A percentile compares a stretch with the other conserved stretches of the same genome.
Conservation (phyloP, 306 rosid genomes). For the Neltuma alba region DNA sequence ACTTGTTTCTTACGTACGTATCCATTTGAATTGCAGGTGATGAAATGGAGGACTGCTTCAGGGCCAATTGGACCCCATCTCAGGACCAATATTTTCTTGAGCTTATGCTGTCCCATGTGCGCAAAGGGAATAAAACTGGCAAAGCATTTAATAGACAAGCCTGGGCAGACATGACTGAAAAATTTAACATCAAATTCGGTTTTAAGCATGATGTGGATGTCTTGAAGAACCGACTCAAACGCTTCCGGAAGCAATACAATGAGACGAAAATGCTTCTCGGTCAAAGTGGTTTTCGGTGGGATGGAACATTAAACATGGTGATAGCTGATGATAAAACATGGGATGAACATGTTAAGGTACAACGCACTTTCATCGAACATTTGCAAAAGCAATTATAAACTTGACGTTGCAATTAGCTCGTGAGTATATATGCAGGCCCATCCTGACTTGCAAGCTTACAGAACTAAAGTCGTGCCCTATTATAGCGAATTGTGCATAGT, state of each 20-base stretch:
- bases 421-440: slow-evolving; percentile 49
- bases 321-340: slow-evolving; percentile 36
- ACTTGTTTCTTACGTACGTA: not conserved
- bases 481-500: slow-evolving; percentile 57
- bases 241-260: slow-evolving; percentile 62
- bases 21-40: slow-evolving; percentile 41
- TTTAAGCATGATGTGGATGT: slow-evolving; percentile 55
- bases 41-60: slow-evolving; percentile 50
- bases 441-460: slow-evolving; percentile 50
- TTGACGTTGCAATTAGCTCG: slow-evolving; percentile 31
- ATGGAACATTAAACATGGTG: slow-evolving; percentile 42
- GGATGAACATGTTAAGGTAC: slow-evolving; percentile 51
- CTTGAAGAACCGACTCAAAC: slow-evolving; percentile 57
- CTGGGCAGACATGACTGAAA: slow-evolving; percentile 59
- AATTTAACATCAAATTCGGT: slow-evolving; percentile 53
- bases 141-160: slow-evolving; percentile 48
- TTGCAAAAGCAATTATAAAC: slow-evolving; percentile 15
- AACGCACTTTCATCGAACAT: slow-evolving; percentile 6
- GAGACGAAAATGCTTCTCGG: slow-evolving; percentile 52
- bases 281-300: slow-evolving; percentile 57
- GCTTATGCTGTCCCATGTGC: slow-evolving; percentile 55
- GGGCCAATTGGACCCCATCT: slow-evolving; percentile 64
- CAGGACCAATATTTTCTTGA: slow-evolving; percentile 58
- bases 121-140: slow-evolving; percentile 51
- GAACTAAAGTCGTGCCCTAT: slow-evolving; percentile 40